Conservation (phyloP, 139 green algal species). For the Coelastrella sp. region DNA sequence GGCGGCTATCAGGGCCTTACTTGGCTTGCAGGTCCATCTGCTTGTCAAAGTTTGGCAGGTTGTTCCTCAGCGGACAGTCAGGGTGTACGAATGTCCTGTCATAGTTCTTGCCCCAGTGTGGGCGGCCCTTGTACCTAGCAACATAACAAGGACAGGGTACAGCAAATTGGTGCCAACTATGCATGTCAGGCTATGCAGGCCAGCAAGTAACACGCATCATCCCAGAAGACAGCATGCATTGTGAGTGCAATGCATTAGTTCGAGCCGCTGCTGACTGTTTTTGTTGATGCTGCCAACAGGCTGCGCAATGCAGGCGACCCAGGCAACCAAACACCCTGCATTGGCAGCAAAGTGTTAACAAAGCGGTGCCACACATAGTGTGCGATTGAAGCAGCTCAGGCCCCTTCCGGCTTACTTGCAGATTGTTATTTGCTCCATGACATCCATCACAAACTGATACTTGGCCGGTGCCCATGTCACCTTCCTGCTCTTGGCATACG, state of each 20-base stretch:
- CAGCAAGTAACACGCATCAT: too few species aligned
- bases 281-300: too few species aligned
- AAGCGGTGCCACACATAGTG: too few species aligned
- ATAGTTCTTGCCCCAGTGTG: slow-evolving; percentile 48
- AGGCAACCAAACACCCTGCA: too few species aligned
- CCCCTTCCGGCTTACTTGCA: slow-evolving; percentile 12
- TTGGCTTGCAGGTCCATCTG: slow-evolving; percentile 30
- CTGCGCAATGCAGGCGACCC: too few species aligned
- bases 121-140: slow-evolving; percentile 18
- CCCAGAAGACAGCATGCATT: too few species aligned
- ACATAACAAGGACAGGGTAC: too few species aligned
- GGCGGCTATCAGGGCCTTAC: not conserved
- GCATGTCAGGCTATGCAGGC: too few species aligned
- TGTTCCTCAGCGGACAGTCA: slow-evolving; percentile 27
- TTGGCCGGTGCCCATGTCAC: not conserved
- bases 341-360: too few species aligned
- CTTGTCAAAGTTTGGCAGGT: slow-evolving; percentile 38
- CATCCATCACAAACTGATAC: slow-evolving; percentile 24
- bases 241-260: too few species aligned
- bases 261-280: too few species aligned
- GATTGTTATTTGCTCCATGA: slow-evolving; percentile 36
- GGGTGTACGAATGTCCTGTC: slow-evolving; percentile 27
- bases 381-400: not conserved
- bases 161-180: too few species aligned
- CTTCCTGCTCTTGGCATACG: slow-evolving; percentile 9